Percentiles rank a stretch among this genome's conserved stretches.
phyloP scores from a whole-genome alignment of 768 basidiomycete genomes.

The Boletus vinaceobasis region DNA sequence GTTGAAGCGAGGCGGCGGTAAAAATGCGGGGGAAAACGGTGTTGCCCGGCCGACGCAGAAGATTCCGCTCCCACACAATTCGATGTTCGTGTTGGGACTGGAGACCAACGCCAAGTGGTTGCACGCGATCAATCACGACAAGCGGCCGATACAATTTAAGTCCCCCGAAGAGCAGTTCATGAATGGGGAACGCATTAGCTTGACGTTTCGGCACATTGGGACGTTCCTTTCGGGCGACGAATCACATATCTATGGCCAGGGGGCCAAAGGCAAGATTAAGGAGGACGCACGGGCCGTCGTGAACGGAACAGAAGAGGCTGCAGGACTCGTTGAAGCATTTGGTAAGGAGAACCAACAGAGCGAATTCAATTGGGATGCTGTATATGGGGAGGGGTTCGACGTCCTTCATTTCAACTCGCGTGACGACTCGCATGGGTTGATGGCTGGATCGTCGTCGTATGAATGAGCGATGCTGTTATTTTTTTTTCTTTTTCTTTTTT shows the following conservation, averaged over 20 bases:
- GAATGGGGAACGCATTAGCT: slow-evolving; percentile 67
- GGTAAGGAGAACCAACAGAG: slow-evolving; percentile 70
- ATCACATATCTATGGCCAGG: slow-evolving; percentile 67
- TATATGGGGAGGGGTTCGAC: slow-evolving; percentile 67
- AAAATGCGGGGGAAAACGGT: slow-evolving; percentile 15
- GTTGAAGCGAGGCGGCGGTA: slow-evolving; percentile 49
- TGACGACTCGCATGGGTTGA: slow-evolving; percentile 14
- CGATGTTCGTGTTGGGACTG: slow-evolving; percentile 77
- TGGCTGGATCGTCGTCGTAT: slow-evolving; percentile 19
- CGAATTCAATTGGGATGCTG: slow-evolving; percentile 65
- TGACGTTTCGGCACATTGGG: slow-evolving; percentile 77
- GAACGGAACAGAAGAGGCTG: slow-evolving; percentile 46
- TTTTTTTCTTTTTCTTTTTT: slow-evolving; percentile 10
- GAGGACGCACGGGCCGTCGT: slow-evolving; percentile 55
- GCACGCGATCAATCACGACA: slow-evolving; percentile 75
- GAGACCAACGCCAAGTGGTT: slow-evolving; percentile 73
- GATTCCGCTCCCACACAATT: slow-evolving; percentile 75
- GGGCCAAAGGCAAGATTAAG: slow-evolving; percentile 59
- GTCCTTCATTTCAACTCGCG: slow-evolving; percentile 52
- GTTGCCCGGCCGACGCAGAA: slow-evolving; percentile 48
- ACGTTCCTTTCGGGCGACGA: slow-evolving; percentile 61
- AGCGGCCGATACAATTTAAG: slow-evolving; percentile 55
- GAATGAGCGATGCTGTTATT: slow-evolving; percentile 25
- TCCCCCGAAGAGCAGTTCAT: slow-evolving; percentile 50
- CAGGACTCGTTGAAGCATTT: slow-evolving; percentile 56